phyloP scores from a whole-genome alignment of 2,329 filamentous ascomycete genomes.

The Gaeumannomyces sp. region DNA sequence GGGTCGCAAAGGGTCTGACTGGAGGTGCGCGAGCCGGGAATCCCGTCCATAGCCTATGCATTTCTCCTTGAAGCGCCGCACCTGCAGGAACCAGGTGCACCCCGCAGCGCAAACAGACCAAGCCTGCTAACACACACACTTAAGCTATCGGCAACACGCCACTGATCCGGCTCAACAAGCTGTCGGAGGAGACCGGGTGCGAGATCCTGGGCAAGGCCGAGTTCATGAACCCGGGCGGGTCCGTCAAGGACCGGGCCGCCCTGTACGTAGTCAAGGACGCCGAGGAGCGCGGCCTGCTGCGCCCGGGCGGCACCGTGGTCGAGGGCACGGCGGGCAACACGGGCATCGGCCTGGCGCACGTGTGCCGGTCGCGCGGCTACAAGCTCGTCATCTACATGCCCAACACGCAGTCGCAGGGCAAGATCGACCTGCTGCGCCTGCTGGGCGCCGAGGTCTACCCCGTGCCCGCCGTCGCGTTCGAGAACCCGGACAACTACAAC shows the following conservation, averaged over 20 bases:
- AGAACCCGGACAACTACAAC: slow-evolving; percentile 96
- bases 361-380: slow-evolving; percentile 88
- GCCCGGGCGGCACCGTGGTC: slow-evolving; percentile 85
- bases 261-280: slow-evolving; percentile 92
- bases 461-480: slow-evolving; percentile 90
- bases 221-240: slow-evolving; percentile 97
- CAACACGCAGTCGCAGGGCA: slow-evolving; percentile 95
- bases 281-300: slow-evolving; percentile 77
- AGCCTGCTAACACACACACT: not conserved
- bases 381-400: slow-evolving; percentile 99
- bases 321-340: slow-evolving; percentile 98
- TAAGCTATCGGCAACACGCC: slow-evolving; percentile 97
- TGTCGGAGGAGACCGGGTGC: slow-evolving; percentile 82
- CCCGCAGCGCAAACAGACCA: slow-evolving; percentile 3
- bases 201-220: slow-evolving; percentile 92
- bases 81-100: too few species aligned
- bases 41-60: not conserved
- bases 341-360: slow-evolving; percentile 93
- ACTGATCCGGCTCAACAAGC: slow-evolving; percentile 78
- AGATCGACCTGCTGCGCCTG: slow-evolving; percentile 86
- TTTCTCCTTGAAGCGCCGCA: too few species aligned
- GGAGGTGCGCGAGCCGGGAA: slow-evolving; percentile 54
- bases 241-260: slow-evolving; percentile 92
- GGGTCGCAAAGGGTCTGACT: slow-evolving; percentile 69
- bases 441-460: slow-evolving; percentile 94